Conservation (phyloP, 2,329 filamentous ascomycete species). For the Penicillium hordei region DNA sequence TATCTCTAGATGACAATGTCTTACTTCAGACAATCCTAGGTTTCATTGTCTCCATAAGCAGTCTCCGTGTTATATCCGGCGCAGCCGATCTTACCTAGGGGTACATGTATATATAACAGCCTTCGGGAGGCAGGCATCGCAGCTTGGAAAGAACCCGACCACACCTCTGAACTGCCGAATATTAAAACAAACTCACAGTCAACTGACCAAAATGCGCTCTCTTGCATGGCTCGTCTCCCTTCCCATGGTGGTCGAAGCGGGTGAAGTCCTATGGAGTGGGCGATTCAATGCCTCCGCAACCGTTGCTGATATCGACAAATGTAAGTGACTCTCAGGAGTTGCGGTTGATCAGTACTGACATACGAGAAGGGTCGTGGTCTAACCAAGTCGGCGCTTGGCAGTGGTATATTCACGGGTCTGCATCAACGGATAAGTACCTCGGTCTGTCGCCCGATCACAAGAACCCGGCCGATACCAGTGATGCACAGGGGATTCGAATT, state of each 20-base stretch:
- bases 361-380: slow-evolving; percentile 59
- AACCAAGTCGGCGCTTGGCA: slow-evolving; percentile 70
- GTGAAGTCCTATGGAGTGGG: slow-evolving; percentile 30
- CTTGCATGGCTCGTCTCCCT: not conserved
- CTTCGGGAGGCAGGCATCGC: not conserved
- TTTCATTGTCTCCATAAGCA: not conserved
- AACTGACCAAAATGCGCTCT: not conserved
- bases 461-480: slow-evolving; percentile 63
- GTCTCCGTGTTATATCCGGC: slow-evolving; percentile 1
- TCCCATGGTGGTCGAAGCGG: slow-evolving; percentile 17
- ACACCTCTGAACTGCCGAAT: not conserved
- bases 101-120: not conserved
- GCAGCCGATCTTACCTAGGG: not conserved
- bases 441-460: slow-evolving; percentile 61
- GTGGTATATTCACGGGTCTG: slow-evolving; percentile 72
- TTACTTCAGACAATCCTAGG: not conserved
- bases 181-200: not conserved
- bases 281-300: slow-evolving; percentile 28
- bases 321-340: slow-evolving; percentile 3
- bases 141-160: no score
- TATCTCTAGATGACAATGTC: not conserved
- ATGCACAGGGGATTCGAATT: slow-evolving; percentile 66
- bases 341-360: not conserved
- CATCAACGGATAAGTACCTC: slow-evolving; percentile 54
- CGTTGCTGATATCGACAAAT: slow-evolving; percentile 27